A percentile compares a stretch with the other conserved stretches of the same genome.
Evolutionary conservation across 257 asterid genomes (phyloP).

Genomic region (Nicotiana undulata): DNA sequence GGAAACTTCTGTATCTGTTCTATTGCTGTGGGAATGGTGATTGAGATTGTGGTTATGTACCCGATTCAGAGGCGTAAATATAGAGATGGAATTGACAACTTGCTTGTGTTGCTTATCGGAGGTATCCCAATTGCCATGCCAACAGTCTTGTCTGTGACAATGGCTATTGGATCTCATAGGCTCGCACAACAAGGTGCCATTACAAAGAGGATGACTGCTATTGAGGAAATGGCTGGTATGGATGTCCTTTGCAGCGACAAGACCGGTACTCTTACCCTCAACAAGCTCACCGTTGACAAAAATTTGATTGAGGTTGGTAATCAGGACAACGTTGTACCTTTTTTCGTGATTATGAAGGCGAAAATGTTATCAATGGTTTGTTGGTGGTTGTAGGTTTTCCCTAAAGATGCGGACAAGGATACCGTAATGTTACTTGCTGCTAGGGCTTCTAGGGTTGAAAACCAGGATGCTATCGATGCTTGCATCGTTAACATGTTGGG

Average conservation of each 20-base stretch:
- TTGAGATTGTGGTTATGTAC: slow-evolving; percentile 75
- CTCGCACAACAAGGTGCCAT: slow-evolving; percentile 93
- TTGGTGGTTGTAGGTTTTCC: slow-evolving; percentile 30
- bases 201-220: slow-evolving; percentile 98
- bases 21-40: slow-evolving; percentile 65
- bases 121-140: slow-evolving; percentile 99
- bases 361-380: neutral
- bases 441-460: slow-evolving; percentile 74
- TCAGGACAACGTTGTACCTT: neutral
- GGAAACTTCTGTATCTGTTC: slow-evolving; percentile 94
- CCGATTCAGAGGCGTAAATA: slow-evolving; percentile 61
- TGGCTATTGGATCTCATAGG: slow-evolving; percentile 95
- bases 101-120: slow-evolving; percentile 77
- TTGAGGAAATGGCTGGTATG: slow-evolving; percentile 97
- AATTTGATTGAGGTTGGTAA: slow-evolving; percentile 45
- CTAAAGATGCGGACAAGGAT: slow-evolving; percentile 41
- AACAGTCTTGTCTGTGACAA: slow-evolving; percentile 80
- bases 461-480: slow-evolving; percentile 91
- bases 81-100: slow-evolving; percentile 84
- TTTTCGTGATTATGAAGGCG: neutral
- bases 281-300: slow-evolving; percentile 82
- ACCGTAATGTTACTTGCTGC: slow-evolving; percentile 52
- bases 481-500: slow-evolving; percentile 67
- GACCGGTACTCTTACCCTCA: slow-evolving; percentile 87
- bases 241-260: slow-evolving; percentile 94